Conservation (phyloP, 306 rosid species). For the Dalbergia cochinchinensis region DNA sequence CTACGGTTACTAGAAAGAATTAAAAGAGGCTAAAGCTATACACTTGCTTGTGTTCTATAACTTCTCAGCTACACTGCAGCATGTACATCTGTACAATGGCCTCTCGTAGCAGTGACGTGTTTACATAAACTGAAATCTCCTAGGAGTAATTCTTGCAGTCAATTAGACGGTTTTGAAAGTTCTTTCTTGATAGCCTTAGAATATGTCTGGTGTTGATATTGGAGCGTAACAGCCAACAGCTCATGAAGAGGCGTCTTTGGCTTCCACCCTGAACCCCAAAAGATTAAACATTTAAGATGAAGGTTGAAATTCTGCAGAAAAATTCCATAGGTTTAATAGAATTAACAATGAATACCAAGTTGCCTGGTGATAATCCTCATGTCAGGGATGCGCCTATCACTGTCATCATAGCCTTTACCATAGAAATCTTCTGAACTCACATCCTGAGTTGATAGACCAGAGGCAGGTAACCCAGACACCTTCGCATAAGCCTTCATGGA, state of each 20-base stretch:
- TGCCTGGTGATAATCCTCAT: conserved; percentile 83
- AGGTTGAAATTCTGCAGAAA: conserved; percentile 18
- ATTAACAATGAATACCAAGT: conserved; percentile 62
- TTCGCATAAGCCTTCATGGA: conserved; percentile 69
- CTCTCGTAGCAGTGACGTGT: conserved; percentile 26
- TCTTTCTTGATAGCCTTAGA: conserved; percentile 72
- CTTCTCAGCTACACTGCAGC: conserved; percentile 40
- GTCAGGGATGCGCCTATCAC: conserved; percentile 88
- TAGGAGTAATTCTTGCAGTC: conserved; percentile 28
- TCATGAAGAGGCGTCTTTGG: conserved; percentile 80
- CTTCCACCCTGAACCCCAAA: conserved; percentile 69
- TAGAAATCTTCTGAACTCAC: conserved; percentile 76
- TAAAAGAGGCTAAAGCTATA: conserved; percentile 40
- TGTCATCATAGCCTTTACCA: conserved; percentile 89
- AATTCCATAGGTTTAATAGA: neutral
- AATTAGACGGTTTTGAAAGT: conserved; percentile 59
- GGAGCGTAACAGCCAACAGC: conserved; percentile 79
- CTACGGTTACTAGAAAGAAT: conserved; percentile 38
- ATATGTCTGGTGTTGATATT: conserved; percentile 84
- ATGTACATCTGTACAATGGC: conserved; percentile 39
- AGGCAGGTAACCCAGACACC: conserved; percentile 72
- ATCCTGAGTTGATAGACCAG: conserved; percentile 66
- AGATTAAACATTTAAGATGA: conserved; percentile 18
- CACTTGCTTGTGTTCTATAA: conserved; percentile 43
- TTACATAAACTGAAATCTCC: conserved; percentile 33